A percentile compares a stretch with the other conserved stretches of the same genome.
These are phyloP conservation scores for Fusarium sterilihyphosum DNA, from an alignment of 2,329 filamentous ascomycete species.

Conservation along the genomic window DNA sequence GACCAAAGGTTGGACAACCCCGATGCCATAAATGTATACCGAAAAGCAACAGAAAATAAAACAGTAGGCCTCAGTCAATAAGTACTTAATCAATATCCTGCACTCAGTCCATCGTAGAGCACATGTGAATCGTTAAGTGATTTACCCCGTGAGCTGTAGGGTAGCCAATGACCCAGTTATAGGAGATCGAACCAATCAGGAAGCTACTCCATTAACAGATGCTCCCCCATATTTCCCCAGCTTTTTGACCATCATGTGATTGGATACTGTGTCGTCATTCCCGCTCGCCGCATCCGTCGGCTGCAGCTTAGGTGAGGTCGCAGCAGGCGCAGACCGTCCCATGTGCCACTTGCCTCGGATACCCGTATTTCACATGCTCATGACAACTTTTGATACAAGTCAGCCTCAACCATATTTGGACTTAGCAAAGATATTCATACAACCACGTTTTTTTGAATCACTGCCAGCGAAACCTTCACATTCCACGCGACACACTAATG, in stretches of 20 bases:
- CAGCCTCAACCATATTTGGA: slow-evolving; percentile 19
- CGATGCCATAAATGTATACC: accelerated
- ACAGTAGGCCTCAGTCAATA: not conserved
- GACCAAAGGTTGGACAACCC: no score
- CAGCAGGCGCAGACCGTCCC: slow-evolving; percentile 26
- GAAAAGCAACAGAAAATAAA: no score
- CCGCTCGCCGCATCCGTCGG: slow-evolving; percentile 40
- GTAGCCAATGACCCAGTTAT: not conserved
- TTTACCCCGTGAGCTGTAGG: not conserved
- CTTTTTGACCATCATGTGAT: slow-evolving; percentile 43
- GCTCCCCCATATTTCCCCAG: slow-evolving; percentile 41
- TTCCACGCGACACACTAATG: slow-evolving; percentile 22
- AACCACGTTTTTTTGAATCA: not conserved
- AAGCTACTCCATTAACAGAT: not conserved
- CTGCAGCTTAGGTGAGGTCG: slow-evolving; percentile 33
- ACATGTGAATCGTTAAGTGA: not conserved
- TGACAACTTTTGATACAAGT: slow-evolving; percentile 11
- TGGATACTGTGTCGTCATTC: slow-evolving; percentile 41
- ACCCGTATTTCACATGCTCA: slow-evolving; percentile 45
- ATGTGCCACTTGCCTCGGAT: slow-evolving; percentile 45
- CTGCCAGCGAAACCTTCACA: not conserved
- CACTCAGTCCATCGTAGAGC: not conserved
- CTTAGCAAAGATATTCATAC: slow-evolving; percentile 4
- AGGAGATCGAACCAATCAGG: slow-evolving; percentile 10
- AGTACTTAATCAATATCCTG: no score